These are phyloP conservation scores for Phialophora verrucosa DNA, from an alignment of 2,329 filamentous ascomycete species.

Conservation along the genomic window DNA sequence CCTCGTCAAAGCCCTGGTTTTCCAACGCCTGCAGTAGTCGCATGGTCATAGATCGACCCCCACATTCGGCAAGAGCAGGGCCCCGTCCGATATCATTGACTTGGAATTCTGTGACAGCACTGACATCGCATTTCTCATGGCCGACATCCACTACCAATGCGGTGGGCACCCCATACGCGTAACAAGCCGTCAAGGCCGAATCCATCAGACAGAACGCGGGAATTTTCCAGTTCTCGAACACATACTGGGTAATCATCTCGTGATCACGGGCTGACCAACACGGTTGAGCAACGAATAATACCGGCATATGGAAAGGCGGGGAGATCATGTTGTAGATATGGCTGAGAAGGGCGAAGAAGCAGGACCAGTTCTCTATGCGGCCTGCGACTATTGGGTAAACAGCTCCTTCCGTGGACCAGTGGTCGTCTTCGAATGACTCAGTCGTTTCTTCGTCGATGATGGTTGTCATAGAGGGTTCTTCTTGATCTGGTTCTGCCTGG, in stretches of 20 bases:
- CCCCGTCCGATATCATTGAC: conserved; percentile 72
- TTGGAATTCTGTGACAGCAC: conserved; percentile 81
- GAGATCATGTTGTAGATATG: conserved; percentile 90
- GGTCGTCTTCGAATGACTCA: conserved; percentile 82
- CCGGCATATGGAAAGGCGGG: conserved; percentile 90
- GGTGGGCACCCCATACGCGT: conserved; percentile 79
- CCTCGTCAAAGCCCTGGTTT: conserved; percentile 61
- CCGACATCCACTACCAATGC: conserved; percentile 92
- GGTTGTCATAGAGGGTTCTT: conserved; percentile 5
- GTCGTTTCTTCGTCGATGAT: conserved; percentile 51
- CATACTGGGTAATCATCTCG: conserved; percentile 87
- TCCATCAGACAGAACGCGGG: conserved; percentile 91
- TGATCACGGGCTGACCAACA: conserved; percentile 88
- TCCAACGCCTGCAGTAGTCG: conserved; percentile 70
- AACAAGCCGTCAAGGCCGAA: conserved; percentile 79
- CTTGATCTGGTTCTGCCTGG: background rate
- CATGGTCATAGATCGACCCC: conserved; percentile 85
- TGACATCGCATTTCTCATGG: conserved; percentile 89
- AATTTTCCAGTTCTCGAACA: conserved; percentile 97
- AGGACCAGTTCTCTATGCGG: conserved; percentile 85
- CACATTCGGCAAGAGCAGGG: conserved; percentile 69
- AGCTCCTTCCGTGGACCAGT: conserved; percentile 83
- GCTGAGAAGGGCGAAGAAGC: conserved; percentile 90
- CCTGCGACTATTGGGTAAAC: conserved; percentile 84
- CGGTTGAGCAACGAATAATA: conserved; percentile 87